Base-by-base conservation (phyloP, 371 early-diverging fungal species). In the Apophysomyces variabilis region DNA sequence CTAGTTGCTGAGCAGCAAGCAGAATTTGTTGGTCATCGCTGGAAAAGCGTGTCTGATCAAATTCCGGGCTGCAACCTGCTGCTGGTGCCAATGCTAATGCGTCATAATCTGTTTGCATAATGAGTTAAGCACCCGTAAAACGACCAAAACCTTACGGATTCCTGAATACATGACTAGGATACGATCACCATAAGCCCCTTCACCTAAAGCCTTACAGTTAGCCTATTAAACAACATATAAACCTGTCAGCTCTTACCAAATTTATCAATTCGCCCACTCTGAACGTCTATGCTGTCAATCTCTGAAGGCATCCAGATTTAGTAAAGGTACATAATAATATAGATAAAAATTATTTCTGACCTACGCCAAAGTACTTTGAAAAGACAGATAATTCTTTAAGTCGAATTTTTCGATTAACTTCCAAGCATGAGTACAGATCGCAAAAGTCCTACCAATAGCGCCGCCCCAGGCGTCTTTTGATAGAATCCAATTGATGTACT, bases 271-370 rank as follows among this genome's bases (percentile, higher is more conserved):
- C 88, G 67, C 5, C 79, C 85, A 3, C 82, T 86, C 14, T 81
- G 83, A 1, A 88, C 82, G 66, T 88, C 88, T n/a, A 88, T 81
- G 58, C 88, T 88, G 44, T 79, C 85, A 43, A 88, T 85, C 68
- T 84, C 86, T 82, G 64, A 21, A 66, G 18, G 38, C 2, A 54
- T 13, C 13, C 38, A 13, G 8, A 11, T 2, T 45, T 21, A 14
- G 57, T 21, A 11, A 21, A 36, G 32, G 4, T 2, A 5, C 18
- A 45, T 12, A 47, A 2, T 6, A 36, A 21, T 16, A 8, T 9
- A 44, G 4, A 45, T 41, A 0, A 26, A 3, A 26, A 3, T 18
- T 12, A 6, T 6, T 16, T 44, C 67, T 61, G 78, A 85, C 88
- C 88, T 61, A 85, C 63, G 41, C 70, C 68, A 71, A 81, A 86